Conservation (phyloP, 495 filamentous ascomycete genomes). For the Evernia prunastri region DNA sequence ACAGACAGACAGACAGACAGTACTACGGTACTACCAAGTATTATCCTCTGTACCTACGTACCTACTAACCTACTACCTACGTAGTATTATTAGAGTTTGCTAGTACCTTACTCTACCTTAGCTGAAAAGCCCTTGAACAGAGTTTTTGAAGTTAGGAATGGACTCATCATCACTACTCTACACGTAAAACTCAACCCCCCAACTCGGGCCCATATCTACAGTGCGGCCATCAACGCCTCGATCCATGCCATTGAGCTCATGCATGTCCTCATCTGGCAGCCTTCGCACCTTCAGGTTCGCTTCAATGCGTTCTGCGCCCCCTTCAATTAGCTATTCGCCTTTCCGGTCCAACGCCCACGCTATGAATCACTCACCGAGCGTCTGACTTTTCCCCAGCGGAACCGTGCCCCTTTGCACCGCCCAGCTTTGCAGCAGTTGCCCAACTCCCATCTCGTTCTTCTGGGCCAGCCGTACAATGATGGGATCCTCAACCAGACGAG, state of each 20-base stretch:
- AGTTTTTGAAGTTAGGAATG: too few species aligned
- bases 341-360: background rate
- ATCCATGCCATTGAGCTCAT: constrained; percentile 11
- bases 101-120: too few species aligned
- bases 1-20: too few species aligned
- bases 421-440: constrained; percentile 19
- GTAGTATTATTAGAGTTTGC: too few species aligned
- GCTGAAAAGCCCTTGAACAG: too few species aligned
- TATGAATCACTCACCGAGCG: background rate
- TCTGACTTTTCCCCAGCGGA: constrained; percentile 14
- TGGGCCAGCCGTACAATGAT: constrained; percentile 33
- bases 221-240: constrained; percentile 10
- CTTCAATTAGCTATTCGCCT: background rate
- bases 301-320: background rate
- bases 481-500: constrained; percentile 20
- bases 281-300: constrained; percentile 8
- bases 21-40: too few species aligned
- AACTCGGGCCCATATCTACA: constrained; percentile 8
- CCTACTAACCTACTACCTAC: too few species aligned
- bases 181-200: constrained; percentile 7
- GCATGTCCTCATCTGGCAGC: constrained; percentile 10
- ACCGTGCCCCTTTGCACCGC: constrained; percentile 16
- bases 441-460: constrained; percentile 15
- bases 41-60: too few species aligned
- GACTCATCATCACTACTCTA: too few species aligned